These are phyloP conservation scores for Phytophthora pistaciae DNA, from an alignment of 352 stramenopile species.

Conservation along the genomic window DNA sequence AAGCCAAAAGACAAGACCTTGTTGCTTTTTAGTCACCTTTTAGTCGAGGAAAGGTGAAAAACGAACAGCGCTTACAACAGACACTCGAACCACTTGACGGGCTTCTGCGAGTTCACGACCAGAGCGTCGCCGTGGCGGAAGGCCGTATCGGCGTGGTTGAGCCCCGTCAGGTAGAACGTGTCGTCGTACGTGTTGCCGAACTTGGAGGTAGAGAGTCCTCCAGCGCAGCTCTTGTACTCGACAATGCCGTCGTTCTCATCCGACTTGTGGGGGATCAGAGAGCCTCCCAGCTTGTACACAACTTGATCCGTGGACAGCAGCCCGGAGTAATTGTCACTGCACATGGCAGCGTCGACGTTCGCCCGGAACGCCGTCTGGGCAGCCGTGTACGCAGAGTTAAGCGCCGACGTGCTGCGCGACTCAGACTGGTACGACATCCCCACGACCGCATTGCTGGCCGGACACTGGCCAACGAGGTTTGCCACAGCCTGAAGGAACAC, in stretches of 20 bases:
- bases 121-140: conserved; percentile 49
- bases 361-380: conserved; percentile 28
- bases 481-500: conserved; percentile 30
- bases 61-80: conserved; percentile 10
- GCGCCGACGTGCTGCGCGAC: conserved; percentile 15
- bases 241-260: conserved; percentile 37
- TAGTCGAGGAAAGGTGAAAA: background rate
- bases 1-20: background rate
- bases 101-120: conserved; percentile 38
- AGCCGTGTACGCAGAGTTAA: conserved; percentile 30
- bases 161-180: conserved; percentile 36
- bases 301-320: conserved; percentile 32
- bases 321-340: conserved; percentile 39
- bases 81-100: conserved; percentile 50
- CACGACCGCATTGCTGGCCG: conserved; percentile 20
- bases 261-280: conserved; percentile 38
- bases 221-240: conserved; percentile 47
- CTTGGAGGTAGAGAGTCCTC: conserved; percentile 27
- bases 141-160: conserved; percentile 52
- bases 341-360: conserved; percentile 42
- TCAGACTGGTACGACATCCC: conserved; percentile 34
- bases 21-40: conserved; percentile 1
- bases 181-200: conserved; percentile 36
- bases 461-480: conserved; percentile 39
- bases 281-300: conserved; percentile 26